A percentile compares a stretch with the other conserved stretches of the same genome.
Conservation (phyloP, 1,139 yeast genomes). For the Hanseniaspora uvarum region DNA sequence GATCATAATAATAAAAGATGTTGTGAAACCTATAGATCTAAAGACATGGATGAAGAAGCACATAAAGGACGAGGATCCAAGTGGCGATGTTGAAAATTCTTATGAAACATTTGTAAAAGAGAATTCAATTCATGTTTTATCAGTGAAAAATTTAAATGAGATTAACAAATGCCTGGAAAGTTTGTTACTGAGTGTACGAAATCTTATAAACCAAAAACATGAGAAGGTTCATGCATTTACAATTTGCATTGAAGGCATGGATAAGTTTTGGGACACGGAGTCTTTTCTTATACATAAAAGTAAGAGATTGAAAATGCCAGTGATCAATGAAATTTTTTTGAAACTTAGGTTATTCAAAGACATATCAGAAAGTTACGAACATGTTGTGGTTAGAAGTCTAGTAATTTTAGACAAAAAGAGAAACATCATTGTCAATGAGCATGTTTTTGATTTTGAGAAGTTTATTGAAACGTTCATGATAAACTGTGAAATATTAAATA, state of each 20-base stretch:
- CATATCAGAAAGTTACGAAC: neutral
- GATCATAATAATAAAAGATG: neutral
- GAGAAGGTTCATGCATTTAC: neutral
- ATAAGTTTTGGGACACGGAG: slow-evolving; percentile 16
- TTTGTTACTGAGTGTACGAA: neutral
- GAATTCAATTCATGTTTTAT: neutral
- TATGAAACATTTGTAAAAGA: neutral
- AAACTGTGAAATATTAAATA: neutral
- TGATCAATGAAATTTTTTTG: slow-evolving; percentile 1
- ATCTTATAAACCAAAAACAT: neutral
- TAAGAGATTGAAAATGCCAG: neutral
- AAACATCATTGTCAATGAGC: slow-evolving; percentile 5
- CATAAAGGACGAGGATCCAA: neutral
- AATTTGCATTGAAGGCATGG: slow-evolving; percentile 7
- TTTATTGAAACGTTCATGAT: neutral
- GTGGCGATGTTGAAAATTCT: neutral
- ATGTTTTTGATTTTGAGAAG: neutral
- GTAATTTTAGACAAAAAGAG: neutral
- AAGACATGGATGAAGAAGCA: slow-evolving; percentile 5
- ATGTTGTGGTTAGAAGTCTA: neutral
- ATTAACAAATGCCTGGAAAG: slow-evolving; percentile 1
- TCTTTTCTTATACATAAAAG: slow-evolving; percentile 1
- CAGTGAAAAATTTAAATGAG: neutral
- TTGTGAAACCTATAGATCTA: slow-evolving; percentile 1
- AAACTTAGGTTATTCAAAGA: neutral